Base-by-base conservation (phyloP, 2,329 filamentous ascomycete species). In the Ilyonectria mors-panacis region DNA sequence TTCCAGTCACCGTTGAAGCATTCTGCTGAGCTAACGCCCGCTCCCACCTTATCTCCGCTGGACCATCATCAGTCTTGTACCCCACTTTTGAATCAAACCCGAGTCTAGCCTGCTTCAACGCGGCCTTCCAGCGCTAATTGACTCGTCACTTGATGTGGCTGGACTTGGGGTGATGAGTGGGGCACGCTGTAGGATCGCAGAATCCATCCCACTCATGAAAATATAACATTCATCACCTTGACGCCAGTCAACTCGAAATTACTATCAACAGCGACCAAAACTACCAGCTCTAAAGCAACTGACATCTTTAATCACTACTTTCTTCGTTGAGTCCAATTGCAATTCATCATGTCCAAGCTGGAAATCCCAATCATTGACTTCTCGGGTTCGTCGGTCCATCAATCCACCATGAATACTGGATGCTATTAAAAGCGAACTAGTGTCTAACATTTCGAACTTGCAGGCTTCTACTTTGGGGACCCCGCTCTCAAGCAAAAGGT, bases 321-420 rank as follows among this genome's bases (percentile, higher is more conserved):
- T 39, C 9, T 23, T 26, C n/a, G 17, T 35, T 26, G 4, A 48
- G 28, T 13, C 8, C 12, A 26, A 55, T 26, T 13, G 17, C 2
- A 23, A 17, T 51, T 44, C 60, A 48, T 58, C 59, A 69, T 69
- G 67, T 57, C 65, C 12, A 60, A 65, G 57, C 65, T 65, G 3
- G 48, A 75, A 60, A 77, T 77, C 35, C 76, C 76, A 35, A 75
- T 75, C 59, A 76, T 77, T 47, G 75, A 77, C 69, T 77, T 77
- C 42, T 75, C 75, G 23, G 75, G 76, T 76, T 47, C 48, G 67
- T 61, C 48, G 3, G 30, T 33, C 30, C 17, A 7, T 7, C 8
- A 12, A 10, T 23, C 37, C 37, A 59, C 2, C 12, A 1, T 4
- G 12, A 21, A 45, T 19, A 7, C 26, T 42, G 28, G 15, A n/a